Percentiles rank a stretch among this genome's conserved stretches.
phyloP scores from a whole-genome alignment of 2,329 filamentous ascomycete genomes.

The Aspergillus glaucus region DNA sequence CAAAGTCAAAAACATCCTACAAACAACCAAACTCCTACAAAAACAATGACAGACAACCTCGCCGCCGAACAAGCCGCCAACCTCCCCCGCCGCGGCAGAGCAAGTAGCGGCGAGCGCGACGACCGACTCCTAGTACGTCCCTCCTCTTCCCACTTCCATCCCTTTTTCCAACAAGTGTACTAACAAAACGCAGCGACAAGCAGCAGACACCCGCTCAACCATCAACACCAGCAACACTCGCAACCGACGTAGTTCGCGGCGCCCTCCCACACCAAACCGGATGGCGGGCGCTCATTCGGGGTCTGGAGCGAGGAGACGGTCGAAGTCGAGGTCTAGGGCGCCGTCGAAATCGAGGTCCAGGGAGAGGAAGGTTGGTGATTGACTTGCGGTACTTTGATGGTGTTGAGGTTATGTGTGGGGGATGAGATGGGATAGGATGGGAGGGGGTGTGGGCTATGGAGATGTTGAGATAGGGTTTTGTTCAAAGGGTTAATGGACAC shows the following conservation, averaged over 20 bases:
- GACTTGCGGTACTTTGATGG: not conserved
- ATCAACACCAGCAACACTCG: not conserved
- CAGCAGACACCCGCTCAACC: constrained; percentile 3
- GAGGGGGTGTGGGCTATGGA: no score
- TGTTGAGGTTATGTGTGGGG: not conserved
- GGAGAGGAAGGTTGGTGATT: not conserved
- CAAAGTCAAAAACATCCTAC: no score
- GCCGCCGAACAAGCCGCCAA: not conserved
- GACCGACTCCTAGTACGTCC: not conserved
- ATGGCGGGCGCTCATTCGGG: constrained; percentile 8
- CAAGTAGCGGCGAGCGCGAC: not conserved
- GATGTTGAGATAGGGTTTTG: no score
- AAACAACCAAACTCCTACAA: not conserved
- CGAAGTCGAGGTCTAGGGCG: constrained; percentile 1
- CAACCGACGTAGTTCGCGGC: constrained; percentile 5
- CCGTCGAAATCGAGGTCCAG: not conserved
- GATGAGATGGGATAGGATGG: no score
- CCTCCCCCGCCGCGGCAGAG: not conserved
- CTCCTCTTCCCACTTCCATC: not conserved
- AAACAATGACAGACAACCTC: not conserved
- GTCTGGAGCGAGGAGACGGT: constrained; percentile 13
- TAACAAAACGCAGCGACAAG: not conserved
- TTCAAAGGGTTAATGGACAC: no score
- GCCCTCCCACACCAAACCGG: constrained; percentile 13
- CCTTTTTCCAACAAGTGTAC: no score